A percentile compares a stretch with the other conserved stretches of the same genome.
These are phyloP conservation scores for Dipodascus geniculatus DNA, from an alignment of 805 yeast species.

Conservation along the genomic window DNA sequence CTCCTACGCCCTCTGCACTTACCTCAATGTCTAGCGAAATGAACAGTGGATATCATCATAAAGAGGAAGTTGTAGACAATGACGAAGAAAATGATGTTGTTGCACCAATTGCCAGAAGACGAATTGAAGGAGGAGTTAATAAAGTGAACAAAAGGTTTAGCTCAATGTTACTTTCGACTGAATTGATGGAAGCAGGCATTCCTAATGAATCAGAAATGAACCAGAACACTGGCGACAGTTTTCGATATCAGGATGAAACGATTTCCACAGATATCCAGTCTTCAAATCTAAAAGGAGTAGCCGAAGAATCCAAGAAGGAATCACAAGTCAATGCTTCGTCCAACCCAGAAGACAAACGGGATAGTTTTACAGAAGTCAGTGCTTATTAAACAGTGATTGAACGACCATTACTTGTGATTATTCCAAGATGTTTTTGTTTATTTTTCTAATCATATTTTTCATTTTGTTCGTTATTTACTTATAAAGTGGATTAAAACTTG, in stretches of 20 bases:
- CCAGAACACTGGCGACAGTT: neutral
- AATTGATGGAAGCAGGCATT: neutral
- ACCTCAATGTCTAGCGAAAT: neutral
- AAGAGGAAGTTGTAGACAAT: constrained; percentile 2
- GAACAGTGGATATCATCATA: too few relatives aligned
- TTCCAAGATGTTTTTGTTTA: neutral
- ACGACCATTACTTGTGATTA: neutral
- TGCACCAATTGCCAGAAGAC: neutral
- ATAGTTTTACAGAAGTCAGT: constrained; percentile 17
- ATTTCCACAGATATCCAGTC: neutral
- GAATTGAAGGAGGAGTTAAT: neutral
- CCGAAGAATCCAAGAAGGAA: too few relatives aligned
- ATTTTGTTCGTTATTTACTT: neutral
- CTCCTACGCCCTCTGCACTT: neutral
- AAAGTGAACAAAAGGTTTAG: neutral
- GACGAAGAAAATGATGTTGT: neutral
- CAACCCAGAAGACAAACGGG: constrained; percentile 9
- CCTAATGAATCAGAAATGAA: neutral
- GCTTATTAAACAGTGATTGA: constrained; percentile 11
- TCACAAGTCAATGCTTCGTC: neutral
- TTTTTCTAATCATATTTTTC: neutral
- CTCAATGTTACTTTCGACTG: neutral
- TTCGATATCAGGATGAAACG: neutral
- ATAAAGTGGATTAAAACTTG: neutral
- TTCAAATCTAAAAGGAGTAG: too few relatives aligned